phyloP scores from a whole-genome alignment of 371 early-diverging fungal genomes.

The Chytridium lagenaria region DNA sequence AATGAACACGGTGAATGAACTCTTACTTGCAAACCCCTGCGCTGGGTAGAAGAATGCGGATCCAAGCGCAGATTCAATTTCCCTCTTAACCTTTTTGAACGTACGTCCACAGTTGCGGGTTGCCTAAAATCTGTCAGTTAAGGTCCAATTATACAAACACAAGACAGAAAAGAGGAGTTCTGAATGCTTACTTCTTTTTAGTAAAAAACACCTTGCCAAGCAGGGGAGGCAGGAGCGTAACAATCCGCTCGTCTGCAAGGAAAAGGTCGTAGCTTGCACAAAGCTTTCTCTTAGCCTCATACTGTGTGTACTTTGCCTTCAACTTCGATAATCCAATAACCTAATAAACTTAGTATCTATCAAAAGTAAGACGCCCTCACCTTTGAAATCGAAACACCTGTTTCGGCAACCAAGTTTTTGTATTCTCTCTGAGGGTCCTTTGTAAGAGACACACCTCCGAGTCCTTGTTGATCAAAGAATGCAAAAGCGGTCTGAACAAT shows the following conservation, averaged over 20 bases:
- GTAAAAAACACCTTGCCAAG: constrained; percentile 89
- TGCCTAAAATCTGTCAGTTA: too few species aligned
- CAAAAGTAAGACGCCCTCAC: too few species aligned
- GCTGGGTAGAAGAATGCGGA: constrained; percentile 80
- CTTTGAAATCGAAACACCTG: constrained; percentile 44
- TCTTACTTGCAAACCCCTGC: constrained; percentile 64
- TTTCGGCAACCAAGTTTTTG: constrained; percentile 70
- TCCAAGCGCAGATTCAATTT: constrained; percentile 71
- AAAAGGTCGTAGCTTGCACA: constrained; percentile 81
- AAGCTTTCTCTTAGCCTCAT: constrained; percentile 79
- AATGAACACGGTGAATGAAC: neutral
- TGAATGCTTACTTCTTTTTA: constrained; percentile 73
- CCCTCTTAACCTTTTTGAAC: constrained; percentile 66
- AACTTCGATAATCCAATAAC: constrained; percentile 85
- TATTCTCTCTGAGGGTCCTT: constrained; percentile 78
- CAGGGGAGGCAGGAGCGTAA: constrained; percentile 75
- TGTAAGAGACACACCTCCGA: constrained; percentile 82
- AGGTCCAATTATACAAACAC: too few species aligned
- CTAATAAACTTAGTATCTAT: too few species aligned
- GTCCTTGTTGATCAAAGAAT: constrained; percentile 57
- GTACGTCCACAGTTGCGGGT: constrained; percentile 80
- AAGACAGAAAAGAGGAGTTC: neutral
- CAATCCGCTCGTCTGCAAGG: constrained; percentile 84
- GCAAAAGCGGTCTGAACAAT: constrained; percentile 59
- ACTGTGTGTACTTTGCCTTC: constrained; percentile 73